A percentile compares a stretch with the other conserved stretches of the same genome.
Conservation (phyloP, 352 stramenopile genomes). For the Phytophthora megakarya region DNA sequence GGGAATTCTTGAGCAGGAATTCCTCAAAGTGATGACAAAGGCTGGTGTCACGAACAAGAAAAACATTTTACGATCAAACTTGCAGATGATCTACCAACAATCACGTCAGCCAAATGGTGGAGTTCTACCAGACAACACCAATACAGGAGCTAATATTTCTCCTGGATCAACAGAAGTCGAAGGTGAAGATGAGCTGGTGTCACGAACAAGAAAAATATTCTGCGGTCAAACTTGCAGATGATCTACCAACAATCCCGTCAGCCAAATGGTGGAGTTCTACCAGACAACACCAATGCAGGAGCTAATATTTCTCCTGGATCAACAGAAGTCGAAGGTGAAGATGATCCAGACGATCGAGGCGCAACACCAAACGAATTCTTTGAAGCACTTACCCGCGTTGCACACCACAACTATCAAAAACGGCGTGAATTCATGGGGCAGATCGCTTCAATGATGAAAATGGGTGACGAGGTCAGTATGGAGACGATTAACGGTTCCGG, state of each 20-base stretch:
- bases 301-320: constrained; percentile 3
- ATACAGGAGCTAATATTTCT: constrained; percentile 10
- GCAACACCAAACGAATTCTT: constrained; percentile 84
- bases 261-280: constrained; percentile 19
- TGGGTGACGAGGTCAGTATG: constrained; percentile 20
- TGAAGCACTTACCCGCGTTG: constrained; percentile 71
- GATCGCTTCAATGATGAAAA: constrained; percentile 43
- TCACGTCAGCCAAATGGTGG: constrained; percentile 42
- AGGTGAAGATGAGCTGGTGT: too few relatives aligned
- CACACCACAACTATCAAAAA: constrained; percentile 74
- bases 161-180: neutral
- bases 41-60: constrained; percentile 80
- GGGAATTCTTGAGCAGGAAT: constrained; percentile 79
- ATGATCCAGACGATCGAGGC: constrained; percentile 58
- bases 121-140: constrained; percentile 3
- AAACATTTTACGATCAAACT: constrained; percentile 72
- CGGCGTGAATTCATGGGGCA: constrained; percentile 47
- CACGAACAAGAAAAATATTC: constrained; percentile 84
- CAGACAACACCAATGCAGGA: constrained; percentile 10
- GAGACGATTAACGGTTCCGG: constrained; percentile 12
- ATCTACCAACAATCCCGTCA: constrained; percentile 78
- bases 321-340: constrained; percentile 38
- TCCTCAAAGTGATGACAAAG: constrained; percentile 84
- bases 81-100: constrained; percentile 82
- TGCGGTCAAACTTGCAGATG: constrained; percentile 64